Percentiles rank a stretch among this genome's conserved stretches.
These are phyloP conservation scores for Sedum album DNA, from an alignment of 164 flowering plant genomes.

Conservation along the genomic window DNA sequence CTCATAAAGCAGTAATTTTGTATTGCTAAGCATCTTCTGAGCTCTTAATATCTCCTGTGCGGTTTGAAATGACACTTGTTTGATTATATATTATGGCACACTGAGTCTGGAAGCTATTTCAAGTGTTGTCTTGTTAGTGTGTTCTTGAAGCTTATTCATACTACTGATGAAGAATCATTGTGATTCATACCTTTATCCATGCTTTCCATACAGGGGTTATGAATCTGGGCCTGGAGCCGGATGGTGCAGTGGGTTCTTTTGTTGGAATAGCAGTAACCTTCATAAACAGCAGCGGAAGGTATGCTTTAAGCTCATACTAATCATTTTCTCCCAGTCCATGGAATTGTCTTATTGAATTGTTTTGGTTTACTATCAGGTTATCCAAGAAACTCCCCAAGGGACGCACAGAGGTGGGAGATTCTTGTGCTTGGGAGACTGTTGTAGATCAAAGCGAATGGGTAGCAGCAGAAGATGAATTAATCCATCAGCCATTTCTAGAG, in stretches of 20 bases:
- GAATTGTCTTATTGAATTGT: neutral
- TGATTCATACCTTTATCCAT: neutral
- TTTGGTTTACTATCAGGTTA: slow-evolving; percentile 25
- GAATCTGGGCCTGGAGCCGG: slow-evolving; percentile 55
- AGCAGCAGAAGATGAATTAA: slow-evolving; percentile 15
- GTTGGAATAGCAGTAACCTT: slow-evolving; percentile 53
- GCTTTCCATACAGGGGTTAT: slow-evolving; percentile 41
- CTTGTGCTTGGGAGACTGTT: slow-evolving; percentile 42
- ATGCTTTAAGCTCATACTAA: neutral
- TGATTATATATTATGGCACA: neutral
- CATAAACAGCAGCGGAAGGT: slow-evolving; percentile 40
- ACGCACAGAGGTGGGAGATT: slow-evolving; percentile 27
- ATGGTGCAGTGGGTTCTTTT: slow-evolving; percentile 59
- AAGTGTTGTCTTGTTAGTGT: neutral
- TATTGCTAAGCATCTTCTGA: neutral
- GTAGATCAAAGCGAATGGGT: slow-evolving; percentile 26
- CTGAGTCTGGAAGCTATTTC: neutral
- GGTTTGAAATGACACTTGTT: neutral
- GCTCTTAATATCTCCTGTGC: neutral
- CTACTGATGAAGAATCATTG: neutral
- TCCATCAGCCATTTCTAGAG: neutral
- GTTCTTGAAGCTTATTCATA: neutral
- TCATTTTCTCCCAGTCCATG: neutral
- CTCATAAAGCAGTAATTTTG: neutral
- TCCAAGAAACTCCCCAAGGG: slow-evolving; percentile 23